phyloP scores from a whole-genome alignment of 2,329 filamentous ascomycete species.

The Colletotrichum camelliae region DNA sequence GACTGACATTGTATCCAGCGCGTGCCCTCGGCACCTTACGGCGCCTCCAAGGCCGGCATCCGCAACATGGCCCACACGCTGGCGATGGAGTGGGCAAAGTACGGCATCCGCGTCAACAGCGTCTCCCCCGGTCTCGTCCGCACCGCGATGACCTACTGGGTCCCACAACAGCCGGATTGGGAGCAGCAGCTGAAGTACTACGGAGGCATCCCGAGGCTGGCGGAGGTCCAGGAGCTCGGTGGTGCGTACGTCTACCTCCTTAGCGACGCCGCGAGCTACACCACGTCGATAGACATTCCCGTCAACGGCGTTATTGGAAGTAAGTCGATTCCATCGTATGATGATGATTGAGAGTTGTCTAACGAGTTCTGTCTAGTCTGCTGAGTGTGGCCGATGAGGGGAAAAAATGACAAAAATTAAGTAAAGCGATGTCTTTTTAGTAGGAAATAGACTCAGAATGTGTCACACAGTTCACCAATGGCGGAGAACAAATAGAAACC shows the following conservation, averaged over 20 bases:
- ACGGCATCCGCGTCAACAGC: slow-evolving; percentile 51
- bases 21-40: slow-evolving; percentile 55
- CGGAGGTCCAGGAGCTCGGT: slow-evolving; percentile 49
- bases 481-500: not conserved
- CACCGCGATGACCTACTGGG: slow-evolving; percentile 55
- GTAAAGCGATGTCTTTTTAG: too few species aligned
- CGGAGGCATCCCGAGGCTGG: slow-evolving; percentile 58
- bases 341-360: not conserved
- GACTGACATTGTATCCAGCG: slow-evolving; percentile 27
- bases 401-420: not conserved
- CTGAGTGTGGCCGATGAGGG: not conserved
- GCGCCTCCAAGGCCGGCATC: slow-evolving; percentile 48
- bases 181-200: slow-evolving; percentile 63
- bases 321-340: not conserved
- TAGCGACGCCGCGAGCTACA: slow-evolving; percentile 57
- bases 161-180: slow-evolving; percentile 58
- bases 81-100: slow-evolving; percentile 53
- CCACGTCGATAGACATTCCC: slow-evolving; percentile 55
- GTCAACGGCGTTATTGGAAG: slow-evolving; percentile 46
- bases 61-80: slow-evolving; percentile 45
- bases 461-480: too few species aligned
- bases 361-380: not conserved
- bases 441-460: too few species aligned
- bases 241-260: slow-evolving; percentile 63
- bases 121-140: slow-evolving; percentile 49